These are phyloP conservation scores for Ceratocystis smalleyi DNA, from an alignment of 2,329 filamentous ascomycete species.

Conservation along the genomic window DNA sequence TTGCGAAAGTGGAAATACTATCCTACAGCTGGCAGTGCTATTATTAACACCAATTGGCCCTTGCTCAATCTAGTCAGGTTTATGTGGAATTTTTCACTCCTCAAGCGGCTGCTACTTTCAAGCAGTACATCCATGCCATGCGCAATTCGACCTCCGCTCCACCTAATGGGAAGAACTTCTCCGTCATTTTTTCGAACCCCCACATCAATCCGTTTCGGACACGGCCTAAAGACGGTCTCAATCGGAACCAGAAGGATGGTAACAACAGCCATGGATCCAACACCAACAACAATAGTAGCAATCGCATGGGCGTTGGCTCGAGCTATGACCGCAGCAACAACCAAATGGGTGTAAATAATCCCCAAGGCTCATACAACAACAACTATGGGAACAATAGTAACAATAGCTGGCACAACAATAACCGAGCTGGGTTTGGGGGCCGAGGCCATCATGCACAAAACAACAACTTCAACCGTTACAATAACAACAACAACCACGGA, in stretches of 20 bases:
- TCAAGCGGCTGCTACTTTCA: slow-evolving; percentile 72
- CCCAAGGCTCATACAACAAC: slow-evolving; percentile 29
- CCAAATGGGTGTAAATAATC: slow-evolving; percentile 25
- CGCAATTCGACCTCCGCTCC: slow-evolving; percentile 30
- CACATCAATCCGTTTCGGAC: slow-evolving; percentile 79
- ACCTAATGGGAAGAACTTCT: slow-evolving; percentile 52
- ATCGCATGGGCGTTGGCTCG: slow-evolving; percentile 47
- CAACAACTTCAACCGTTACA: slow-evolving; percentile 12
- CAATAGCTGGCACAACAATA: slow-evolving; percentile 22
- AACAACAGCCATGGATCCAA: not conserved
- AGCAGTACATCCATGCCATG: slow-evolving; percentile 60
- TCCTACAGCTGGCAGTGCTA: not conserved
- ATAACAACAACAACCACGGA: slow-evolving; percentile 16
- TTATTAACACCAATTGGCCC: not conserved
- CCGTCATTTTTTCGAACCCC: slow-evolving; percentile 59
- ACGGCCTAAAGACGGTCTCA: slow-evolving; percentile 60
- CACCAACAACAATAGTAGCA: slow-evolving; percentile 19
- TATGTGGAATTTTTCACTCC: slow-evolving; percentile 74
- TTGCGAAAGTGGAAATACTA: not conserved
- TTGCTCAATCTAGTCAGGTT: slow-evolving; percentile 38
- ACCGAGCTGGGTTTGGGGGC: slow-evolving; percentile 33
- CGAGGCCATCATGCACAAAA: slow-evolving; percentile 13
- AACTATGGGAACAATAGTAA: slow-evolving; percentile 37
- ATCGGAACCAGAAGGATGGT: slow-evolving; percentile 17
- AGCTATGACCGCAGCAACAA: slow-evolving; percentile 31